Percentiles rank a stretch among this genome's conserved stretches.
These are phyloP conservation scores for Chlorella vulgaris DNA, from an alignment of 139 green algal genomes.

Conservation along the genomic window DNA sequence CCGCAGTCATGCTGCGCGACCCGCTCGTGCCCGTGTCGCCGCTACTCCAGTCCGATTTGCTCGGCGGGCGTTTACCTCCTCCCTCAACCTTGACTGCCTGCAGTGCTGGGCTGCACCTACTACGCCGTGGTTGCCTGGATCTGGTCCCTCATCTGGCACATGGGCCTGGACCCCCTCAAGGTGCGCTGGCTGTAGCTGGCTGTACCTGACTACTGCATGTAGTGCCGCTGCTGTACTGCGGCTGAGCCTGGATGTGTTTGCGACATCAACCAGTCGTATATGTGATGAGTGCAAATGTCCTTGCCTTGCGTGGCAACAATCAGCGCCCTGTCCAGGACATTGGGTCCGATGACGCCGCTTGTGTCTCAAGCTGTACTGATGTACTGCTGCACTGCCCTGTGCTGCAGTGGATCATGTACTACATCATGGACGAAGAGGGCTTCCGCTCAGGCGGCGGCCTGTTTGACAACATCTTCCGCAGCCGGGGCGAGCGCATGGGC, in stretches of 20 bases:
- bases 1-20: too few relatives aligned
- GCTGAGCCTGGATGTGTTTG: too few relatives aligned
- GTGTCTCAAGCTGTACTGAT: not conserved
- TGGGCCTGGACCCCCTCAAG: slow-evolving; percentile 59
- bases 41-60: not conserved
- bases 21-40: too few relatives aligned
- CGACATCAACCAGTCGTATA: too few relatives aligned
- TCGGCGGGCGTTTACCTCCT: not conserved
- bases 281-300: too few relatives aligned
- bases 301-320: too few relatives aligned
- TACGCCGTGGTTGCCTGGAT: slow-evolving; percentile 83
- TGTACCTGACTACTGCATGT: not conserved
- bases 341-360: too few relatives aligned
- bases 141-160: slow-evolving; percentile 81
- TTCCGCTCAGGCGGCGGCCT: slow-evolving; percentile 51
- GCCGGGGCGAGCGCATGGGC: slow-evolving; percentile 41
- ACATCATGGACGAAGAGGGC: slow-evolving; percentile 77
- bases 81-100: not conserved
- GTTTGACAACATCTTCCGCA: slow-evolving; percentile 33
- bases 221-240: not conserved
- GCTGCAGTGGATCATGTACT: slow-evolving; percentile 70
- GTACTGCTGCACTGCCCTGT: not conserved
- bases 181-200: not conserved
- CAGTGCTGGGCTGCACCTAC: slow-evolving; percentile 74
- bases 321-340: too few relatives aligned